phyloP scores from a whole-genome alignment of 345 rosid species.

The Citrus trifoliata region DNA sequence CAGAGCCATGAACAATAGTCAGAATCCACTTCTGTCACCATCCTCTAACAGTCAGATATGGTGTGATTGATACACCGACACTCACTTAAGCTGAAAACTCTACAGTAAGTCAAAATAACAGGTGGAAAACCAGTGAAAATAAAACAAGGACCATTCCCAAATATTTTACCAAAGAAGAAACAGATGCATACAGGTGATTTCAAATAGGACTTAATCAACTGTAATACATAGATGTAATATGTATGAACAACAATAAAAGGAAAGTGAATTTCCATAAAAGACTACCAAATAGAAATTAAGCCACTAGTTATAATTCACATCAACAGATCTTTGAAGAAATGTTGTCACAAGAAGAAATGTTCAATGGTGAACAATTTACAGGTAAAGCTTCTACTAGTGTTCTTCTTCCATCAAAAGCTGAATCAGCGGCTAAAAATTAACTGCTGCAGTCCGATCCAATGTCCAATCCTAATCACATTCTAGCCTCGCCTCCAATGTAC shows the following conservation, averaged over 20 bases:
- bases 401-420: neutral
- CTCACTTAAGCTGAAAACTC: neutral
- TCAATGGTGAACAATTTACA: neutral
- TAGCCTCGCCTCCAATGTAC: too few species aligned
- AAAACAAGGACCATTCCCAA: neutral
- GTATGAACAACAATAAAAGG: neutral
- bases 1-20: constrained; percentile 15
- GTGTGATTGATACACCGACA: neutral
- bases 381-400: neutral
- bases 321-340: neutral
- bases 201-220: too few species aligned
- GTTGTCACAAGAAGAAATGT: neutral
- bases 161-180: neutral
- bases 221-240: neutral
- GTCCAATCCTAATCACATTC: too few species aligned
- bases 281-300: neutral
- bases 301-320: neutral
- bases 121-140: neutral
- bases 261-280: neutral
- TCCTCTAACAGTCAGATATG: neutral
- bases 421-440: too few species aligned
- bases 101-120: neutral
- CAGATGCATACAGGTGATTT: neutral
- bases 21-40: constrained; percentile 1
- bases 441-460: too few species aligned